Evolutionary conservation across 2,329 filamentous ascomycete genomes (phyloP).

Genomic region (Teratosphaeria gauchensis): DNA sequence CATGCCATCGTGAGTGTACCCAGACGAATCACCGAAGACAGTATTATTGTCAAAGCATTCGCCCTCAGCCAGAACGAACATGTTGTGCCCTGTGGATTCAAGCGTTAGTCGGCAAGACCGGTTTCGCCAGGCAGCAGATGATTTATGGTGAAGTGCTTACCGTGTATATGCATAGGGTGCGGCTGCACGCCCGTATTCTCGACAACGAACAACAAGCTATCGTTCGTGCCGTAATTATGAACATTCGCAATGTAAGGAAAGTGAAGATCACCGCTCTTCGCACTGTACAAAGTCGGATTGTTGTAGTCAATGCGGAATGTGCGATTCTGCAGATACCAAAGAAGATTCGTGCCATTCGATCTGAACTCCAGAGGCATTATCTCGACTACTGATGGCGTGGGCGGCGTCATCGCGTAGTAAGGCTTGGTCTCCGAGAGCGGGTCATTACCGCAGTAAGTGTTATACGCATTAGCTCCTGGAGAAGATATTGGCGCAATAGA

Average conservation of each 20-base stretch:
- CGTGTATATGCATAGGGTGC: constrained; percentile 28
- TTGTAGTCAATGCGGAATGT: constrained; percentile 41
- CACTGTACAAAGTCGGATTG: constrained; percentile 46
- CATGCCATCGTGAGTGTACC: constrained; percentile 3
- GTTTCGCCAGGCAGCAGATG: neutral
- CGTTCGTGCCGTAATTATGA: constrained; percentile 44
- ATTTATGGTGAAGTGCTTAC: neutral
- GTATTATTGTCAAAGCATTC: constrained; percentile 14
- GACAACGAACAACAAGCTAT: constrained; percentile 48
- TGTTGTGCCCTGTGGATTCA: constrained; percentile 38
- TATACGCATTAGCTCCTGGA: constrained; percentile 43
- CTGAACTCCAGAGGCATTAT: constrained; percentile 39
- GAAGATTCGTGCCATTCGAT: constrained; percentile 37
- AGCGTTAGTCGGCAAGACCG: neutral
- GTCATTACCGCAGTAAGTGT: constrained; percentile 48
- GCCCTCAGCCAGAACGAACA: constrained; percentile 42
- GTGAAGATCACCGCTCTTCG: constrained; percentile 29
- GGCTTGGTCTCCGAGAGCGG: constrained; percentile 45
- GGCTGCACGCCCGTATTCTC: constrained; percentile 27
- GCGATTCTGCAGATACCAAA: constrained; percentile 46
- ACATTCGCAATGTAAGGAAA: constrained; percentile 32
- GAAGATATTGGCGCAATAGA: constrained; percentile 40
- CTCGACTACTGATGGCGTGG: constrained; percentile 22
- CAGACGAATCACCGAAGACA: constrained; percentile 12
- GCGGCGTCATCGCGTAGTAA: constrained; percentile 37